Base-by-base conservation (phyloP, 2,329 filamentous ascomycete genomes). In the Myriangium duriaei region DNA sequence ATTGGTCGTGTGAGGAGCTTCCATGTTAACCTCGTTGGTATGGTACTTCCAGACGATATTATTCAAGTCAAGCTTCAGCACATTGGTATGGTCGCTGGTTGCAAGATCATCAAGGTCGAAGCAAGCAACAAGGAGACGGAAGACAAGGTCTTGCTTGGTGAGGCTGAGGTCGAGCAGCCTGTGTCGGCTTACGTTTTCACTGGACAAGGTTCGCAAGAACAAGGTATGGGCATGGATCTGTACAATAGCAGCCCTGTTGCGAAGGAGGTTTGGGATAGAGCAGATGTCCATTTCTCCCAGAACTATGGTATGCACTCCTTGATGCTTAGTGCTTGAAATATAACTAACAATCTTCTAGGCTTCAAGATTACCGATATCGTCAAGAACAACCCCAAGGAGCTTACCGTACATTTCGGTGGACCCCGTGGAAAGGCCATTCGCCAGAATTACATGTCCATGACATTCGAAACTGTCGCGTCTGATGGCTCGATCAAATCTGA, bases 381-480 rank as follows among this genome's bases (percentile, higher is more conserved):
- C 61, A 92, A 86, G 72, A 98, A 96, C 70, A 98, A 98, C 65
- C 91, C 91, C 47, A 95, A 95, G 71, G 91, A 96, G 65, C 78
- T 98, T 39, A 98, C 92, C 4, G 84, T 98, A 47, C 83, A 98
- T 69, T 98, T 98, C 56, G 91, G 92, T 66, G 91, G 91, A 34
- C 86, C 91, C 45, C 82, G 85, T 42, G 91, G 91, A 56, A 98
- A 96, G 67, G 86, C 85, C 36, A 98, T 98, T 51, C 85, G 91
- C 46, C 81, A 94, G 57, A 98, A 98, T 65, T 98, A 98, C 70
- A 96, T 96, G 81, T 79, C 88, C 43, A 98, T 98, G 91, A 96
- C 88, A 33, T 98, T 96, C 62, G 91, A 98, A 68, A 92, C 88
- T n/a, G 86, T 98, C 37, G 81, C 81, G 42, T 68, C 83, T 2